phyloP scores from a whole-genome alignment of 73 alveolate species.

The Durusdinium trenchii region DNA sequence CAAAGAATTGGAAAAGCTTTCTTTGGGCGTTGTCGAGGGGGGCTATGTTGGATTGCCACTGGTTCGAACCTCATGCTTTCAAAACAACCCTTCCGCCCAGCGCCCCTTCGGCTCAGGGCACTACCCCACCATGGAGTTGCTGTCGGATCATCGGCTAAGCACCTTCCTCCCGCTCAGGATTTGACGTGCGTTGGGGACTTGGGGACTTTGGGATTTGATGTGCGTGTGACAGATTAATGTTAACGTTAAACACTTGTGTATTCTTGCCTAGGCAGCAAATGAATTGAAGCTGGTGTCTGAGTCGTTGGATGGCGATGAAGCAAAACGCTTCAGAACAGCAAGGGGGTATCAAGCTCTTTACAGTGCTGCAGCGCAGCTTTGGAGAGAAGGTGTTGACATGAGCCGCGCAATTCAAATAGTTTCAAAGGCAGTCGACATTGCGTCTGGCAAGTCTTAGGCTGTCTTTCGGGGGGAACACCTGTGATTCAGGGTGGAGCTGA shows the following conservation, averaged over 20 bases:
- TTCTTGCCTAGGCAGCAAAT: not conserved
- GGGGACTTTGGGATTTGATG: not conserved
- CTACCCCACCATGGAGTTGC: not conserved
- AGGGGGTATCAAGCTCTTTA: not conserved
- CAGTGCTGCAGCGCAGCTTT: not conserved
- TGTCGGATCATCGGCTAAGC: not conserved
- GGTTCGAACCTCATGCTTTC: too few relatives aligned
- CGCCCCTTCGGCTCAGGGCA: slow-evolving; percentile 5
- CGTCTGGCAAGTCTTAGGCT: too few relatives aligned
- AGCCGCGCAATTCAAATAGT: not conserved
- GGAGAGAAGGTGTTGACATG: not conserved
- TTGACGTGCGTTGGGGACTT: not conserved
- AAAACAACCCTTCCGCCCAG: too few relatives aligned
- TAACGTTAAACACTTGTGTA: not conserved
- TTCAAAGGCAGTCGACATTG: too few relatives aligned
- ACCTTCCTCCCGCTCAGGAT: not conserved
- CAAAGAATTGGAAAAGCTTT: too few relatives aligned
- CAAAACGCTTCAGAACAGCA: not conserved
- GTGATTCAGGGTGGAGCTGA: too few relatives aligned
- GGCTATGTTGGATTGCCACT: too few relatives aligned
- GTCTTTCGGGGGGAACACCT: too few relatives aligned
- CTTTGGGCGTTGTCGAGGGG: too few relatives aligned
- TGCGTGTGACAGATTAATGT: not conserved
- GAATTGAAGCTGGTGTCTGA: slow-evolving; percentile 15
- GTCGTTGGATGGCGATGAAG: not conserved